phyloP scores from a whole-genome alignment of 2,329 filamentous ascomycete species.

The Cladophialophora chaetospira region DNA sequence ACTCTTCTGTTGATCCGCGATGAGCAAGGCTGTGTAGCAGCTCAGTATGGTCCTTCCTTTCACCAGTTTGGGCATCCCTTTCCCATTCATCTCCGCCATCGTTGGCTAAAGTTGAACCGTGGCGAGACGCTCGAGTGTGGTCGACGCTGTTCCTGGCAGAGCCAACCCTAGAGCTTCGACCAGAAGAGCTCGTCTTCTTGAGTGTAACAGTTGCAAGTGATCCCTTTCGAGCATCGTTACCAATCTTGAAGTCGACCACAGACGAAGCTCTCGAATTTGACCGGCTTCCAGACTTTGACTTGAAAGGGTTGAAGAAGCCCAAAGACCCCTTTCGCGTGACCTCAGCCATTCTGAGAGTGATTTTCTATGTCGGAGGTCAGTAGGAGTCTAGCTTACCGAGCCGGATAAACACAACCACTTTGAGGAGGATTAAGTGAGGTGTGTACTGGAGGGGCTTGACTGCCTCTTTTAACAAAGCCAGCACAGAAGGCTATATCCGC shows the following conservation, averaged over 20 bases:
- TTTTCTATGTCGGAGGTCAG: background rate
- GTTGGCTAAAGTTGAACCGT: conserved; percentile 18
- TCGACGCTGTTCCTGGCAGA: conserved; percentile 13
- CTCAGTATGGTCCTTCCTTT: conserved; percentile 33
- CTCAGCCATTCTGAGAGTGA: conserved; percentile 19
- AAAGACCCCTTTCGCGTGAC: conserved; percentile 22
- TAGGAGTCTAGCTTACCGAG: background rate
- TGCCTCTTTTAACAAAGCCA: background rate
- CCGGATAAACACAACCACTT: too few relatives aligned
- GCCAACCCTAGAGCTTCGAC: conserved; percentile 4
- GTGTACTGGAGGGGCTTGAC: background rate
- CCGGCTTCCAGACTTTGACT: conserved; percentile 12
- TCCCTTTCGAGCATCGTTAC: conserved; percentile 10
- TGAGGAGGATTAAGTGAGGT: too few relatives aligned
- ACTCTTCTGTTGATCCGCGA: conserved; percentile 22
- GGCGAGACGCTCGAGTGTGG: conserved; percentile 10
- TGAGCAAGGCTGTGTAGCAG: conserved; percentile 33
- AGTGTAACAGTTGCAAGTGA: conserved; percentile 8
- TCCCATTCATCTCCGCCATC: conserved; percentile 22
- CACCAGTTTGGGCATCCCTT: conserved; percentile 33
- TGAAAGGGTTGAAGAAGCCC: conserved; percentile 27
- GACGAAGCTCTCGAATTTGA: conserved; percentile 21
- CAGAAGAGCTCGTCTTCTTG: conserved; percentile 13
- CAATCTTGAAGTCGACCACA: conserved; percentile 14
- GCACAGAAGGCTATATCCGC: background rate